Conservation (phyloP, 2,329 filamentous ascomycete genomes). For the Neonectria ditissima region DNA sequence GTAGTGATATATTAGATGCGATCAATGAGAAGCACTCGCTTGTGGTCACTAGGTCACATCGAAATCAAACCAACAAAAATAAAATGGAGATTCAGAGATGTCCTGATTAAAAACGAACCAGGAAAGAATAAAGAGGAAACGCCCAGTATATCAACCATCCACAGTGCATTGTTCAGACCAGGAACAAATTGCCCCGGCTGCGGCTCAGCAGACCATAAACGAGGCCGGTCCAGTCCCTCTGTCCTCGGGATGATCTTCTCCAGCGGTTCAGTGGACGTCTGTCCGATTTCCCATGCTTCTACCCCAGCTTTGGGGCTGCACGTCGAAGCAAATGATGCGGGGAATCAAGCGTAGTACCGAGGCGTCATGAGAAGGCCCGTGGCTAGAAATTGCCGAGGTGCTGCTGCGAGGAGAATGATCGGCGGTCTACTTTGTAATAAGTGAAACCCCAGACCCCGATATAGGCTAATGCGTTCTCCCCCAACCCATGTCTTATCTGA, state of each 20-base stretch:
- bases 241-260: conserved; percentile 21
- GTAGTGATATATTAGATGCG: neutral
- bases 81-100: neutral
- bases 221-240: neutral
- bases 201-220: conserved; percentile 13
- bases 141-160: conserved; percentile 4
- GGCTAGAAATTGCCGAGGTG: conserved; percentile 36
- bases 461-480: neutral
- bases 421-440: too few species aligned
- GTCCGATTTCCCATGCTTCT: neutral
- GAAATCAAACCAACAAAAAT: neutral
- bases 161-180: neutral
- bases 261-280: neutral
- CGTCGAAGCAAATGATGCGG: conserved; percentile 31
- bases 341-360: conserved; percentile 33
- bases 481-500: conserved; percentile 18
- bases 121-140: neutral
- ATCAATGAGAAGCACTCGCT: conserved; percentile 29
- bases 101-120: neutral
- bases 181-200: conserved; percentile 31
- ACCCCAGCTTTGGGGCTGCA: conserved; percentile 16
- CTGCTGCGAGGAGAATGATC: too few species aligned
- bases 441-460: too few species aligned
- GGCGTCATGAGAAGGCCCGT: conserved; percentile 14
- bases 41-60: conserved; percentile 3